Base-by-base conservation (phyloP, 768 basidiomycete species). In the Mycena chlorophos region DNA sequence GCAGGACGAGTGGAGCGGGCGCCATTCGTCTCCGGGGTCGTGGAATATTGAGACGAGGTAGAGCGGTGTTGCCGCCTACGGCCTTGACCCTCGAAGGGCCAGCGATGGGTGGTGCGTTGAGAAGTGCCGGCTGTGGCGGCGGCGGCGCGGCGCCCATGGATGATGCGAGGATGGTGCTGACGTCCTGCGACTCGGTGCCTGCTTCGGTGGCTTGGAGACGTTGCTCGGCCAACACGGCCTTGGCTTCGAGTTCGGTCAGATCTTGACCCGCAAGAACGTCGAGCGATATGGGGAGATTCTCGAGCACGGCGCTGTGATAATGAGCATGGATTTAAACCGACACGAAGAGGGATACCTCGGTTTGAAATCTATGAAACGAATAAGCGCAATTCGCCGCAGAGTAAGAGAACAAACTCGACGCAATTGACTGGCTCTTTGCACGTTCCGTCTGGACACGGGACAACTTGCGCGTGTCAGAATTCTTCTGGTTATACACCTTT, bases 401-500 rank as follows among this genome's bases (percentile, higher is more conserved):
- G 37, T 2, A 10, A 19, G 23, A 26, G 27, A 39, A 67, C 78
- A 55, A 61, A 81, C 80, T 82, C 3, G 72, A 66, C 13, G 75
- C 79, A 57, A 81, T 72, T 5, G 79, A 74, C 45, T 75, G 75
- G 53, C 77, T 74, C 65, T 74, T 78, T 2, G 79, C 71, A 30
- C 77, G 68, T 56, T 78, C 75, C 13, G 73, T 77, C 43, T 78
- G 63, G 22, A 78, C 65, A 40, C 68, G 63, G 4, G 68, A 39
- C 40, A 61, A 45, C n/a, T 56, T 61, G 14, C 66, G 66, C 14
- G 50, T 43, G 29, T 69, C 22, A 50, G 55, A 63, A 13, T 56
- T 58, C 2, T 54, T 43, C 2, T 51, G 20, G 20, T 45, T 12
- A 31, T 49, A 55, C 14, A 38, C 56, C 51, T 52, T 17, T 0